phyloP scores from a whole-genome alignment of 495 filamentous ascomycete species.

The Tuber brumale region DNA sequence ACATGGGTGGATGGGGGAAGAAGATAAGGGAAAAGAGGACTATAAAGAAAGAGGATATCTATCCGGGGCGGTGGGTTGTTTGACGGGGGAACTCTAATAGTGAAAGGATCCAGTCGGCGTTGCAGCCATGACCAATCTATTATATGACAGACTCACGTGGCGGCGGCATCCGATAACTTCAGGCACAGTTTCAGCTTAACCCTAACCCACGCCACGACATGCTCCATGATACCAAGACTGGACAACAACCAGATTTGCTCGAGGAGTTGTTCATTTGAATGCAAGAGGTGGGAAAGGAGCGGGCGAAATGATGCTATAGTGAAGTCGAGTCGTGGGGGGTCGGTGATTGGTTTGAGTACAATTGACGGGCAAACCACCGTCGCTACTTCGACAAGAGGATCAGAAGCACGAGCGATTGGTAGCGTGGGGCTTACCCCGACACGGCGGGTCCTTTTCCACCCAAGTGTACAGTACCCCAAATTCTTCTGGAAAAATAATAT shows the following conservation, averaged over 20 bases:
- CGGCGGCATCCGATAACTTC: neutral
- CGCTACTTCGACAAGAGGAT: neutral
- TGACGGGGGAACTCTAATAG: neutral
- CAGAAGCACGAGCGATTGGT: neutral
- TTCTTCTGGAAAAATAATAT: neutral
- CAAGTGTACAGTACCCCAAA: neutral
- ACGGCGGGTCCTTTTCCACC: neutral
- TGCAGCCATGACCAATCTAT: neutral
- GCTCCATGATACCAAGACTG: neutral
- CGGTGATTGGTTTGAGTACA: neutral
- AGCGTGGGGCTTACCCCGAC: neutral
- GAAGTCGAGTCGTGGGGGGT: neutral
- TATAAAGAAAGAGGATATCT: neutral
- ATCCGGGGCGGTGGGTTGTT: neutral
- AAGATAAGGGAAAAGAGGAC: neutral
- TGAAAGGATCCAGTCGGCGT: neutral
- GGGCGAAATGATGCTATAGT: neutral
- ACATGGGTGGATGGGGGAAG: neutral
- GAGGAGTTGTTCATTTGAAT: neutral
- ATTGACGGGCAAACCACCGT: neutral
- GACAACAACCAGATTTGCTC: neutral
- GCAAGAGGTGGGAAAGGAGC: neutral
- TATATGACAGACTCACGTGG: neutral
- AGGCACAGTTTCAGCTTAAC: neutral
- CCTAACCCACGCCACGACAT: slow-evolving; percentile 3